phyloP scores from a whole-genome alignment of 805 yeast genomes.

The Yamadazyma sp. region DNA sequence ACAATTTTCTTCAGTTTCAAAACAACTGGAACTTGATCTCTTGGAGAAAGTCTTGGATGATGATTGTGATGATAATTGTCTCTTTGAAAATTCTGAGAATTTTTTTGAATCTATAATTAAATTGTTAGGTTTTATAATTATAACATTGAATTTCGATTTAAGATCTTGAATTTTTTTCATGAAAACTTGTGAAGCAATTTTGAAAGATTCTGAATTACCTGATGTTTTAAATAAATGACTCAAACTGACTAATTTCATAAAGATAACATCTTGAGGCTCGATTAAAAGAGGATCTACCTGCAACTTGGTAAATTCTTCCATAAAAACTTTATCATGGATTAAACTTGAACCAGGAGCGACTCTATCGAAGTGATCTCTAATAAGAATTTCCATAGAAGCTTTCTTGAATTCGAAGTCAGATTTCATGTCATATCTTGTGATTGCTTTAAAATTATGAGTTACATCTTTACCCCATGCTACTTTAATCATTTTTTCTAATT shows the following conservation, averaged over 20 bases:
- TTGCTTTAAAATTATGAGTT: no score
- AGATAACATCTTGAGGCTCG: slow-evolving; percentile 21
- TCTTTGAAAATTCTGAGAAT: no score
- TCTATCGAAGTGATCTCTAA: no score
- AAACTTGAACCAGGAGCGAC: no score
- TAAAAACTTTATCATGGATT: slow-evolving; percentile 46
- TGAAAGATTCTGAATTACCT: slow-evolving; percentile 43
- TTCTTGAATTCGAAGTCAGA: no score
- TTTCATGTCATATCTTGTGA: no score
- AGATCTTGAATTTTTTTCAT: slow-evolving; percentile 23
- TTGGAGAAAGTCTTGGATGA: slow-evolving; percentile 2
- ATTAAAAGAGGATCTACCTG: no score
- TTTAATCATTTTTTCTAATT: no score
- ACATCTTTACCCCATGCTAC: no score
- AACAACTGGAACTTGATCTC: slow-evolving; percentile 23
- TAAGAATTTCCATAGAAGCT: no score
- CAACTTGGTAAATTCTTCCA: slow-evolving; percentile 46
- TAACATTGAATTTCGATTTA: neutral
- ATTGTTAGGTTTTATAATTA: slow-evolving; percentile 5
- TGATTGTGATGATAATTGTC: neutral
- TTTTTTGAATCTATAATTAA: slow-evolving; percentile 3
- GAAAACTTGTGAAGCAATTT: slow-evolving; percentile 35
- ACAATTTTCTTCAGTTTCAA: slow-evolving; percentile 45
- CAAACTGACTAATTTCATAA: slow-evolving; percentile 43
- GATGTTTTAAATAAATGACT: slow-evolving; percentile 39